Percentiles rank a stretch among this genome's conserved stretches.
These are phyloP conservation scores for Spergularia bocconei DNA, from an alignment of 148 eudicot species.

Conservation along the genomic window DNA sequence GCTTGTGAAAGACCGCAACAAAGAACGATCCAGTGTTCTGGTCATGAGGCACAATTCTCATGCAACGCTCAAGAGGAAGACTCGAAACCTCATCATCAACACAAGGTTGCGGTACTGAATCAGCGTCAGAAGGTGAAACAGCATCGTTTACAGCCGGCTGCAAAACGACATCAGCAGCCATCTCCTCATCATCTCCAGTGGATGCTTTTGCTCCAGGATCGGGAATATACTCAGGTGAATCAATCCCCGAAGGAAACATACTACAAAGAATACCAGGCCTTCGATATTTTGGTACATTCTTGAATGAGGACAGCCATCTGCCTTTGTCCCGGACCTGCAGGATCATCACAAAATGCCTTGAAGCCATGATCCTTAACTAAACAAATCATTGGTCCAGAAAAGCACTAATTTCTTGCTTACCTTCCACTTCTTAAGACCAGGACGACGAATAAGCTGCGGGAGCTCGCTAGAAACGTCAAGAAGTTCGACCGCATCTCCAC, in stretches of 20 bases:
- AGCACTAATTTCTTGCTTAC: constrained; percentile 32
- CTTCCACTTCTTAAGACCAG: constrained; percentile 96
- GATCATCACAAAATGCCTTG: constrained; percentile 20
- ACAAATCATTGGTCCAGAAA: neutral
- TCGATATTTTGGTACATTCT: constrained; percentile 64
- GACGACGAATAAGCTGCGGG: constrained; percentile 87
- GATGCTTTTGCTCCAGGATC: constrained; percentile 24
- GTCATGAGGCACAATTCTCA: constrained; percentile 98
- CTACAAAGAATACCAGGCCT: constrained; percentile 54
- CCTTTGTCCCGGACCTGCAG: constrained; percentile 93
- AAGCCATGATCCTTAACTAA: constrained; percentile 6
- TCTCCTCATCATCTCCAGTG: constrained; percentile 29
- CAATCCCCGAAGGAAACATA: constrained; percentile 89
- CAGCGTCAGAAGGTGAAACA: constrained; percentile 28
- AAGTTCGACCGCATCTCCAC: constrained; percentile 83
- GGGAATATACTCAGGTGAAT: constrained; percentile 31
- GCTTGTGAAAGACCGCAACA: constrained; percentile 80
- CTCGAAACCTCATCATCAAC: constrained; percentile 55
- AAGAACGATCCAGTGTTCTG: constrained; percentile 96
- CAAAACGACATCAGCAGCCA: constrained; percentile 23
- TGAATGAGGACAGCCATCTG: constrained; percentile 63
- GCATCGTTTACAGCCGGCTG: constrained; percentile 24
- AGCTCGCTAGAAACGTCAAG: constrained; percentile 87
- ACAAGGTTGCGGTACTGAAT: constrained; percentile 26
- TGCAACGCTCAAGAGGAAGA: constrained; percentile 88